Percentiles rank a stretch among this genome's conserved stretches.
These are phyloP conservation scores for Sphagnum tenellum DNA, from an alignment of 225 moss, liverwort and hornwort species.

Conservation along the genomic window DNA sequence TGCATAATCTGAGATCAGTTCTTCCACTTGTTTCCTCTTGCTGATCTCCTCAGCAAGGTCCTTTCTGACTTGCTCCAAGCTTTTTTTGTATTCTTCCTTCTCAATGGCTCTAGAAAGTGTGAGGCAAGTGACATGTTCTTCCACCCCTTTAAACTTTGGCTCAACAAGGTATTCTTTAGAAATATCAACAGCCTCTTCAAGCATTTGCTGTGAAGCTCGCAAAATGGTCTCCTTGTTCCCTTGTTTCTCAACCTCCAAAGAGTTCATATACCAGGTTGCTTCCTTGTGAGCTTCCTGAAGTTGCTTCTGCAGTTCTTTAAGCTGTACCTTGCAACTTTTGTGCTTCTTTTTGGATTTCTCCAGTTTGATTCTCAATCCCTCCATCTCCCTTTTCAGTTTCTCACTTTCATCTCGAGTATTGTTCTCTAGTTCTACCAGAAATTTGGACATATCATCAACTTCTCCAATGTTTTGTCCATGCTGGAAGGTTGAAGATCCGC, in stretches of 20 bases:
- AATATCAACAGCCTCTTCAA: too few relatives aligned
- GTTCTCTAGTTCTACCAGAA: not conserved
- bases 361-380: not conserved
- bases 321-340: not conserved
- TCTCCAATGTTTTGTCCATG: not conserved
- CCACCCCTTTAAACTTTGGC: too few relatives aligned
- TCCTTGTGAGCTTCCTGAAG: not conserved
- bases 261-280: not conserved
- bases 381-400: not conserved
- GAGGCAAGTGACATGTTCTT: too few relatives aligned
- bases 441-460: not conserved
- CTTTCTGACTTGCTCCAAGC: not conserved
- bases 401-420: not conserved
- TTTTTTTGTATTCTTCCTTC: not conserved
- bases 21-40: not conserved
- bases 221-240: not conserved
- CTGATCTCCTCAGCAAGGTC: constrained; percentile 1
- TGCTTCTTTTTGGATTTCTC: constrained; percentile 1
- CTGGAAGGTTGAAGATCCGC: not conserved
- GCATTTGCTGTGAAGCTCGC: not conserved
- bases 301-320: not conserved
- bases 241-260: not conserved
- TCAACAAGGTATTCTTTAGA: too few relatives aligned
- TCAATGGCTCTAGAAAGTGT: not conserved
- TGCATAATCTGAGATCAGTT: not conserved